A percentile compares a stretch with the other conserved stretches of the same genome.
phyloP scores from a whole-genome alignment of 345 rosid genomes.

The Turnera subulata region DNA sequence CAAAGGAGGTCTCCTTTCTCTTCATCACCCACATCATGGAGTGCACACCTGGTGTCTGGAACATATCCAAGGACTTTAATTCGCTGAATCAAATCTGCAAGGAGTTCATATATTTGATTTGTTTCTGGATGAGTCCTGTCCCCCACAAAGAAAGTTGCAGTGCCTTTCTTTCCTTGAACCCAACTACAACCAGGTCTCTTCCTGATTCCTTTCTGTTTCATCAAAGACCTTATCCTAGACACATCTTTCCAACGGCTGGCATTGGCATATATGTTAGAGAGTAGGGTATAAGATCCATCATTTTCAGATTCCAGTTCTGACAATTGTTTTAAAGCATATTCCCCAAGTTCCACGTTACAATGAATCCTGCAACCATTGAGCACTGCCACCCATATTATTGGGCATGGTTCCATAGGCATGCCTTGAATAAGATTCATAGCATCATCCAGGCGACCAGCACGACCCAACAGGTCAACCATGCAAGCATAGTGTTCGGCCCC shows the following conservation, averaged over 20 bases:
- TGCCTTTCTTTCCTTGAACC: conserved; percentile 77
- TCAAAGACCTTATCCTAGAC: conserved; percentile 58
- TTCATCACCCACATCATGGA: conserved; percentile 88
- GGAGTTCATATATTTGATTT: conserved; percentile 48
- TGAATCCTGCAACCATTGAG: conserved; percentile 77
- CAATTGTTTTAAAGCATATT: conserved; percentile 51
- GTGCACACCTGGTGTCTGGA: conserved; percentile 74
- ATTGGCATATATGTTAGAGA: conserved; percentile 78
- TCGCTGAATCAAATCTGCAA: conserved; percentile 47
- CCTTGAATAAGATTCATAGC: conserved; percentile 54
- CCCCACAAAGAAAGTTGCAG: conserved; percentile 67
- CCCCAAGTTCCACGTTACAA: conserved; percentile 74
- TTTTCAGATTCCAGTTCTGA: conserved; percentile 47
- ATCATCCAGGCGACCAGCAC: conserved; percentile 60
- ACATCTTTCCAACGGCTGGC: conserved; percentile 87
- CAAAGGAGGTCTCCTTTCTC: conserved; percentile 73
- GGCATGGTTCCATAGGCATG: conserved; percentile 72
- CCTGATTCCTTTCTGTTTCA: conserved; percentile 58
- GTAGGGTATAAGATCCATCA: conserved; percentile 72
- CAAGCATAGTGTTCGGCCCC: conserved; percentile 77
- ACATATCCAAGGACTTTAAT: conserved; percentile 76
- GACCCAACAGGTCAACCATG: conserved; percentile 79
- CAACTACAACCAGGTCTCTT: conserved; percentile 93
- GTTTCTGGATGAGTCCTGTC: conserved; percentile 61
- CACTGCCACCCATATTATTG: conserved; percentile 67